Conservation (phyloP, 2,329 filamentous ascomycete genomes). For the Sporothrix luriei region DNA sequence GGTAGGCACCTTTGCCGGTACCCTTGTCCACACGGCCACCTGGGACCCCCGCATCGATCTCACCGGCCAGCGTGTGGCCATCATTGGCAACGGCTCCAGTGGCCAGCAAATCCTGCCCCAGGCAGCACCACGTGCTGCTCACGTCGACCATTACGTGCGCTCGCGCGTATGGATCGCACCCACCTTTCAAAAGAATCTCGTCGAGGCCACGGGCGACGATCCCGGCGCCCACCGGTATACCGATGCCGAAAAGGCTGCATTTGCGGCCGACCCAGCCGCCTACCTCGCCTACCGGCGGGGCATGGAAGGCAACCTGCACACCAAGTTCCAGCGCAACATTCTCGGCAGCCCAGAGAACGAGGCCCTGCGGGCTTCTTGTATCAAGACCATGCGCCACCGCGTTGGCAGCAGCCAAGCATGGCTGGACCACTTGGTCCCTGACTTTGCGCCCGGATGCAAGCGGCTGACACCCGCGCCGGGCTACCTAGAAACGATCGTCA, state of each 20-base stretch:
- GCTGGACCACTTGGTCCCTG: slow-evolving; percentile 35
- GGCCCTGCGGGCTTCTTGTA: neutral
- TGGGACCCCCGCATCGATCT: slow-evolving; percentile 2
- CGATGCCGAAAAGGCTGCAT: neutral
- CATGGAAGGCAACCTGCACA: slow-evolving; percentile 6
- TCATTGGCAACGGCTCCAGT: slow-evolving; percentile 13
- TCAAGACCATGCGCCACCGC: slow-evolving; percentile 28
- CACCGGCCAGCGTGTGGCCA: neutral
- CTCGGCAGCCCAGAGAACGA: slow-evolving; percentile 7
- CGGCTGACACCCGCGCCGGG: slow-evolving; percentile 40
- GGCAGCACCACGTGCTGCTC: neutral
- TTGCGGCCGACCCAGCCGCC: neutral
- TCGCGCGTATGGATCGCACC: slow-evolving; percentile 32
- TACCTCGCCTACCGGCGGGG: slow-evolving; percentile 4
- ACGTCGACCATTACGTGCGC: slow-evolving; percentile 33
- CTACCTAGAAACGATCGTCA: slow-evolving; percentile 36
- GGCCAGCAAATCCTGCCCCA: slow-evolving; percentile 7
- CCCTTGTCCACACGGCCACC: neutral
- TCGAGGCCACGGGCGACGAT: slow-evolving; percentile 17
- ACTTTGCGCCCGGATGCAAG: slow-evolving; percentile 36
- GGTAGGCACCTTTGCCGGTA: neutral
- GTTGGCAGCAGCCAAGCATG: slow-evolving; percentile 28
- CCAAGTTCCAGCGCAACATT: slow-evolving; percentile 14
- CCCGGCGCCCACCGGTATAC: slow-evolving; percentile 10
- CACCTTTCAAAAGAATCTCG: slow-evolving; percentile 25